Conservation (phyloP, 306 rosid species). For the Potentilla sterilis region DNA sequence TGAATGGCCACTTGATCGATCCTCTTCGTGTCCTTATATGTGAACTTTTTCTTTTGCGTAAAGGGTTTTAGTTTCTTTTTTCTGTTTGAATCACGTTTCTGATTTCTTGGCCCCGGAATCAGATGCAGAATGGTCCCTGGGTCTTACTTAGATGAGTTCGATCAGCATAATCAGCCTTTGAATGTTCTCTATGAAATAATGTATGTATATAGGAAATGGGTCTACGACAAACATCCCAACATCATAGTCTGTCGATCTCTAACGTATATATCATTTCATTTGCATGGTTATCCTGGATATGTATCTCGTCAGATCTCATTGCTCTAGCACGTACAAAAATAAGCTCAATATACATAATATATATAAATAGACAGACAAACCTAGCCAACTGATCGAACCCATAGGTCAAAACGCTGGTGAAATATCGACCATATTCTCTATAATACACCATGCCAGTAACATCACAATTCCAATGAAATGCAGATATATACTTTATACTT, state of each 20-base stretch:
- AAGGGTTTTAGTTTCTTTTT: neutral
- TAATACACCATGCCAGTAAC: neutral
- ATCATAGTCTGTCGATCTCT: too few species aligned
- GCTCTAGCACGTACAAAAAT: too few species aligned
- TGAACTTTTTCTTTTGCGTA: neutral
- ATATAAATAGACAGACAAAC: neutral
- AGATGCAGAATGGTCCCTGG: conserved; percentile 7
- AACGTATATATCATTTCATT: neutral
- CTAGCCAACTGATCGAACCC: neutral
- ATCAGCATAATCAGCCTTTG: neutral
- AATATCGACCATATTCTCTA: neutral
- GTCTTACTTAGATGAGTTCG: neutral
- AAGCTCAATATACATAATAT: neutral
- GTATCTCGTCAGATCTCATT: neutral
- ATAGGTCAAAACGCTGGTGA: neutral
- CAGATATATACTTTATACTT: neutral
- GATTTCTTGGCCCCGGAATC: conserved; percentile 2
- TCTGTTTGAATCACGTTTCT: neutral
- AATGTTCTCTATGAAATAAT: neutral
- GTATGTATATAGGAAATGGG: too few species aligned
- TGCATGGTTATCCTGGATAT: neutral
- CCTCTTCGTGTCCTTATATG: neutral
- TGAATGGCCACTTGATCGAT: neutral
- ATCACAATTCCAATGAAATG: neutral
- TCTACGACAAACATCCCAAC: too few species aligned